Evolutionary conservation across 179 eudicot species (phyloP), one percentile per base, ranked within the genome.

Genomic region (Amaranthus tricolor): DNA sequence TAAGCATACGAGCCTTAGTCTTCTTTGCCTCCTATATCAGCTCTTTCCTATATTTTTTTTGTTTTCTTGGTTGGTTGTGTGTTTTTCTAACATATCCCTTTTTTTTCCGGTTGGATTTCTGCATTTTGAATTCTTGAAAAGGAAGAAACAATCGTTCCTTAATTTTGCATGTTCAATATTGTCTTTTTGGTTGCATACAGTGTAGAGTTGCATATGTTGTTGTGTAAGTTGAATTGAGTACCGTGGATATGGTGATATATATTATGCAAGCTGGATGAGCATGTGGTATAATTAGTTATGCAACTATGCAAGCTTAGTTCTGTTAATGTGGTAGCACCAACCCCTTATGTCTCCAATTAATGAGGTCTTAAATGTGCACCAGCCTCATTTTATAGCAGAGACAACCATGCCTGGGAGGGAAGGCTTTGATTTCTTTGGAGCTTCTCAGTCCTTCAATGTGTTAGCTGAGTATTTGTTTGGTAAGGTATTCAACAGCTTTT

Each of bases 401-500:
- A 89, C 93, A 72, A 93, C 88, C 69, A 95, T 95, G 98, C 98
- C 98, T 66, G 94, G 97, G 76, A 88, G 83, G 74, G 72, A 79
- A 72, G 99, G 99, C 20, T 93, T 95, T 81, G 99, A 93, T 81
- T 84, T 93, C 78, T 77, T 74, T 83, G 97, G 97, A 58, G 86
- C 99, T 77, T 93, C 98, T 49, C 92, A 78, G 82, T 93, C 98
- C 61, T 95, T 95, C 86, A 95, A 95, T 75, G 87, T 86, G 65
- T 70, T 95, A 71, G 99, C 99, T 10, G 97, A 81, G 71, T 95
- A 93, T 81, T 81, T 95, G 94, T 95, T 95, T 82, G 99, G 99
- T 86, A 95, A 95, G 99, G 99, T 95, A 95, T 69, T 78, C 62
- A 55, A 55, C 40, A n/a, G 16, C 54, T 49, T 24, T 66, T 31